Evolutionary conservation across 768 basidiomycete genomes (phyloP), one percentile per base, ranked within the genome.

Genomic region (Pleurotus cornucopiae): DNA sequence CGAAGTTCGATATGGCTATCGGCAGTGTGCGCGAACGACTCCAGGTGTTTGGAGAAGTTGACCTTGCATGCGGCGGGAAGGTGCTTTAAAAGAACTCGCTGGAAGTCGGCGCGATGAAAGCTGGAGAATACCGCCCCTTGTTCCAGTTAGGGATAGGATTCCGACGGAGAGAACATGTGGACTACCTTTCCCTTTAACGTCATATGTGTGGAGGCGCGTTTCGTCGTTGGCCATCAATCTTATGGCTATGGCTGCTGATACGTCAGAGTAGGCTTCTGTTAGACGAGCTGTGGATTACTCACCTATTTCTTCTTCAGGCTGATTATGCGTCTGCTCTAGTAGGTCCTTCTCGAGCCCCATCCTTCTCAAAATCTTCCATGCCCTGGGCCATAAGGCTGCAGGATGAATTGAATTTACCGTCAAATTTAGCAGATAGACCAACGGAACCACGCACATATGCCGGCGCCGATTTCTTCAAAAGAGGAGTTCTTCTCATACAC

Each of bases 41-140:
- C 72, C 21, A 89, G 75, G 14, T 82, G 83, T 65, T 86, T 89
- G 13, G 73, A 75, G 54, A 78, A 81, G 55, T 79, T 70, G 4
- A 77, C 73, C 47, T 69, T 73, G 62, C 75, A 81, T 2, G 74
- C 16, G 23, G 13, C 46, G 16, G 16, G 23, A 21, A 44, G 41
- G 13, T 44, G 41, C 20, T 44, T 44, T 9, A 44, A 21, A 44
- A 44, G 41, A 44, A 44, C 41, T 16, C 47, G 23, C n/a, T 48
- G 30, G n/a, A 23, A 48, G 23, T 23, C 21, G 14, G 47, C n/a
- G 47, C 30, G 21, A 23, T 34, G n/a, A 48, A 48, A 48, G 14
- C 30, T 34, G 30, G 30, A 34, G 4, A 34, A 34, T 9, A 12
- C 30, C 30, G 30, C 30, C 30, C 30, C 30, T 34, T 34, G 30